These are phyloP conservation scores for Kodamaea alishanica DNA, from an alignment of 1,139 yeast species.

Conservation along the genomic window DNA sequence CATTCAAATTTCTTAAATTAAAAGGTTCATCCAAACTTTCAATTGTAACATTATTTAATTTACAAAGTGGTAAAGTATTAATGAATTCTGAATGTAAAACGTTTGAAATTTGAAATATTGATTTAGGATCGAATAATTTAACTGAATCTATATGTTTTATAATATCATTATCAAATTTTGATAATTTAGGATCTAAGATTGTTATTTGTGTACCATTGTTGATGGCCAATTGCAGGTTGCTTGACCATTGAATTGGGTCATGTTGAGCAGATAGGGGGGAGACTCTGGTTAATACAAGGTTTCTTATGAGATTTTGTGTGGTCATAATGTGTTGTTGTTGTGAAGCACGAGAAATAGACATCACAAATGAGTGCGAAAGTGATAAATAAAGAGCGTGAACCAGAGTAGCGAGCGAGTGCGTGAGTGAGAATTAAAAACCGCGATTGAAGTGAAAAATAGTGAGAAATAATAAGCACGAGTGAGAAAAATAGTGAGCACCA, in stretches of 20 bases:
- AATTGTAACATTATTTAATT: conserved; percentile 25
- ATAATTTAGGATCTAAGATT: conserved; percentile 39
- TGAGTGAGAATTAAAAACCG: too few species aligned
- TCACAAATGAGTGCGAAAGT: too few species aligned
- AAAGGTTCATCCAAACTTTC: conserved; percentile 30
- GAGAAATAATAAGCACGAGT: too few species aligned
- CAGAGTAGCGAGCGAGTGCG: too few species aligned
- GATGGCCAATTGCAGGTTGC: conserved; percentile 36
- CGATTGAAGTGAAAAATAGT: too few species aligned
- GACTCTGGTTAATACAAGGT: conserved; percentile 21
- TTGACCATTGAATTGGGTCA: conserved; percentile 39
- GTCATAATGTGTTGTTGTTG: neutral
- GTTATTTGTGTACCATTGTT: conserved; percentile 34
- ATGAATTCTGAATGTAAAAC: conserved; percentile 29
- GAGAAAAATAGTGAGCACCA: too few species aligned
- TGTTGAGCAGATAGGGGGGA: conserved; percentile 20
- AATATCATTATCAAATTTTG: conserved; percentile 29
- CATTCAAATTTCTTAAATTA: conserved; percentile 28
- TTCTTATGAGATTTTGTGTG: conserved; percentile 16
- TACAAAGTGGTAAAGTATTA: conserved; percentile 29
- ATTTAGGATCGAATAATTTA: conserved; percentile 25
- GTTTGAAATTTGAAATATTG: conserved; percentile 26
- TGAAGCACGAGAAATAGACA: too few species aligned
- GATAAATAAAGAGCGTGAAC: too few species aligned
- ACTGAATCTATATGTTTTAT: conserved; percentile 14